These are phyloP conservation scores for Aspergillus ellipticus DNA, from an alignment of 495 filamentous ascomycete genomes.

Conservation along the genomic window DNA sequence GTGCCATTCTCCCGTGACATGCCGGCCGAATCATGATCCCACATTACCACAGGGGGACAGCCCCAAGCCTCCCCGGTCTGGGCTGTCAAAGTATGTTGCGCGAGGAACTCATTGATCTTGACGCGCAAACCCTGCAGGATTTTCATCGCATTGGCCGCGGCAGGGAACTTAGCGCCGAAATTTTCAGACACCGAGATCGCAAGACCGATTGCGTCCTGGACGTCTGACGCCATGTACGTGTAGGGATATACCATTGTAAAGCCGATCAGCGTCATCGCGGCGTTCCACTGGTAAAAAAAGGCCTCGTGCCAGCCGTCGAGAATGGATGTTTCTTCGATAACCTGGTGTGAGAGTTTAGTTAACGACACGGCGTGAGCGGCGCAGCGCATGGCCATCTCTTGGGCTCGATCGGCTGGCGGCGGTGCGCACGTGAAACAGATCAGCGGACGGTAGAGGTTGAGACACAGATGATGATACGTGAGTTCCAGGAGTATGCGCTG, in stretches of 20 bases:
- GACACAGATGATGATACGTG: slow-evolving; percentile 43
- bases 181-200: not conserved
- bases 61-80: too few species aligned
- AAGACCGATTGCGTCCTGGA: not conserved
- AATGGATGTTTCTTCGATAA: not conserved
- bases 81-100: too few species aligned
- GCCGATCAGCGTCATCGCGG: slow-evolving; percentile 2
- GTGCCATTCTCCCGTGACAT: not conserved
- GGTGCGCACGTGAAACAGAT: slow-evolving; percentile 29
- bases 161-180: slow-evolving; percentile 2
- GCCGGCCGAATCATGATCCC: too few species aligned
- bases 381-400: not conserved
- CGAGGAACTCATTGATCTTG: not conserved
- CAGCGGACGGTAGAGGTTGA: slow-evolving; percentile 46
- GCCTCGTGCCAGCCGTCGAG: slow-evolving; percentile 7
- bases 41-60: too few species aligned
- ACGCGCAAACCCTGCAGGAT: not conserved
- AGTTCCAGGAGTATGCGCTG: slow-evolving; percentile 52
- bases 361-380: slow-evolving; percentile 1
- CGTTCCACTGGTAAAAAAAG: slow-evolving; percentile 6
- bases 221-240: not conserved
- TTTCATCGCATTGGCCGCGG: not conserved
- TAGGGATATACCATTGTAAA: not conserved
- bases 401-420: not conserved
- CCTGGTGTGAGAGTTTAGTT: not conserved